Conservation (phyloP, 2,329 filamentous ascomycete genomes). For the Myriosclerotinia scirpicola region DNA sequence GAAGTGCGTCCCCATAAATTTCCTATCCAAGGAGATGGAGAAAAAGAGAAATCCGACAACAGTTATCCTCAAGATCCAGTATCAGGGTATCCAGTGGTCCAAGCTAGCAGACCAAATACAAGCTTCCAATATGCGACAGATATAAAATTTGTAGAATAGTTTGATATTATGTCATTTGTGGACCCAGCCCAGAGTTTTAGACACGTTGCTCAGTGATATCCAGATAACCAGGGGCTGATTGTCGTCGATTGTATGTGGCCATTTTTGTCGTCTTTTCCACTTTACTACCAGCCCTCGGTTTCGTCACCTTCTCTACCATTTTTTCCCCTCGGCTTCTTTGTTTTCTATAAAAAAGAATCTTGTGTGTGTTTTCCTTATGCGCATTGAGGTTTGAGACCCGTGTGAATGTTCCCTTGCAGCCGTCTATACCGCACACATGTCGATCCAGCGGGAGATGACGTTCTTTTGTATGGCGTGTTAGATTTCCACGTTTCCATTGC, state of each 20-base stretch:
- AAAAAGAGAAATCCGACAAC: neutral
- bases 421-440: slow-evolving; percentile 28
- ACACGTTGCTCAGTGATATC: no score
- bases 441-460: slow-evolving; percentile 29
- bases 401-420: slow-evolving; percentile 32
- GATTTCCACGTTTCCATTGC: slow-evolving; percentile 36
- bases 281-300: neutral
- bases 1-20: neutral
- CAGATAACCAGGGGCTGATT: no score
- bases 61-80: neutral
- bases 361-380: slow-evolving; percentile 20
- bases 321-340: neutral
- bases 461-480: slow-evolving; percentile 33
- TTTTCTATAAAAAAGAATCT: fast-evolving
- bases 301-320: neutral
- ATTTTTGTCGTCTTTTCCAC: neutral
- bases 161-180: no score
- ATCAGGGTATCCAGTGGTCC: no score
- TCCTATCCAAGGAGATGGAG: neutral
- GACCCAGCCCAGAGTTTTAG: no score
- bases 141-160: no score
- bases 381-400: slow-evolving; percentile 35
- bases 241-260: neutral
- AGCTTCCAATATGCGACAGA: no score
- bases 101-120: no score